Evolutionary conservation across 129 eudicot species (phyloP).

Genomic region (Arctium lappa): DNA sequence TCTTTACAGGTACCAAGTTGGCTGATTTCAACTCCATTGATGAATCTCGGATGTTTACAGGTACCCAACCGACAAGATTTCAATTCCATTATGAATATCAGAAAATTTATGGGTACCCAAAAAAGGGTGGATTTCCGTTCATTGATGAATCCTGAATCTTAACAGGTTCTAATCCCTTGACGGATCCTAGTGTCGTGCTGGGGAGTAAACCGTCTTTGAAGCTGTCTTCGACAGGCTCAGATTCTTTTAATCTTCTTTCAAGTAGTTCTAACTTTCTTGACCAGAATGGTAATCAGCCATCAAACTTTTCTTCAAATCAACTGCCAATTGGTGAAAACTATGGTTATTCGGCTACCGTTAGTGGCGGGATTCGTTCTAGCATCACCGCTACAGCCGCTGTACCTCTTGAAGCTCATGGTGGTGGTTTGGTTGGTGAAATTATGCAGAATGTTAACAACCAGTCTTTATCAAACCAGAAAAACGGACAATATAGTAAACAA

Average conservation of each 20-base stretch:
- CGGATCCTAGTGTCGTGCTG: slow-evolving; percentile 31
- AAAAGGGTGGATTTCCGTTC: not conserved
- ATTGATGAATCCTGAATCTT: slow-evolving; percentile 18
- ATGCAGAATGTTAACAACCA: slow-evolving; percentile 45
- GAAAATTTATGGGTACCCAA: slow-evolving; percentile 10
- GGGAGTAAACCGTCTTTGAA: slow-evolving; percentile 40
- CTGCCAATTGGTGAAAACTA: slow-evolving; percentile 34
- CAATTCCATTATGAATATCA: slow-evolving; percentile 22
- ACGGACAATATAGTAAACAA: slow-evolving; percentile 22
- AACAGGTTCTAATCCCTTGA: slow-evolving; percentile 30
- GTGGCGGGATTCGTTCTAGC: slow-evolving; percentile 33
- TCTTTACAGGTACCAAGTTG: slow-evolving; percentile 15
- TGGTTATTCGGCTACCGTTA: slow-evolving; percentile 34
- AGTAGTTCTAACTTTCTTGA: slow-evolving; percentile 44
- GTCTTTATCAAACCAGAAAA: slow-evolving; percentile 29
- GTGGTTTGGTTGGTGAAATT: slow-evolving; percentile 45
- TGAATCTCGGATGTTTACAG: slow-evolving; percentile 33
- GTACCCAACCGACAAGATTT: slow-evolving; percentile 34
- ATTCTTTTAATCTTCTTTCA: slow-evolving; percentile 35
- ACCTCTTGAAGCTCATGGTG: slow-evolving; percentile 52
- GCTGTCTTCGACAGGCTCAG: slow-evolving; percentile 44
- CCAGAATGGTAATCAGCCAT: slow-evolving; percentile 33
- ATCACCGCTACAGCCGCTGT: slow-evolving; percentile 32
- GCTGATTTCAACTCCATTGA: slow-evolving; percentile 37
- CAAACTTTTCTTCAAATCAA: slow-evolving; percentile 38